Base-by-base conservation (phyloP, 495 filamentous ascomycete genomes). In the Lindgomyces ingoldianus region DNA sequence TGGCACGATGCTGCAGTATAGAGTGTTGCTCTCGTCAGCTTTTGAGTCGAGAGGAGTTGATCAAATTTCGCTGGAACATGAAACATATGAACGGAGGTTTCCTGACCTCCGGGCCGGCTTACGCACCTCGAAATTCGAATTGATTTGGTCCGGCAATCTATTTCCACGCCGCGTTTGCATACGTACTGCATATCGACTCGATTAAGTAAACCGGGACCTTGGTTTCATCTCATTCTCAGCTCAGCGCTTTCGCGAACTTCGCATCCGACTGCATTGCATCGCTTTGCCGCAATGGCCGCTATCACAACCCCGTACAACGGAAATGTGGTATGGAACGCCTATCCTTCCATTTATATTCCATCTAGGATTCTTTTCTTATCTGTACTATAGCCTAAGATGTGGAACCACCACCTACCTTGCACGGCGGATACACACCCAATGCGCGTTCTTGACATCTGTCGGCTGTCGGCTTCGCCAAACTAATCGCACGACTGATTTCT, bases 21-120 rank as follows among this genome's bases (percentile, higher is more conserved):
- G 45, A 58, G 54, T 64, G 62, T 16, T 61, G 58, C 62, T 58
- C 54, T 64, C 60, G 60, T 64, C 60, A 64, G 62, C 50, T n/a
- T 39, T 39, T 14, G 33, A 60, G n/a, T 19, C 22, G 14, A 18
- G 4, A 57, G 11, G 19, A 57, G 4, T 16, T 57, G 24, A 24
- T 42, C 54, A 50, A 51, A 16, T 29, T 25, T 39, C 18, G 21
- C n/a, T 9, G 19, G 3, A 25, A 62, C 19, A 64, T 64, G 62
- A 64, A 64, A 64, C 62, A 24, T 52, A 39, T 39, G 33, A 39
- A 57, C 51, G 51, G 22, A 18, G 41, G 45, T 41, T 46, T 56
- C 50, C 50, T 51, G 44, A 26, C 16, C 53, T 1, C 29, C 46
- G 53, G 53, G 30, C 62, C 45, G 47, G 53, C 62, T 64, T 44